These are phyloP conservation scores for Avena insularis DNA, from an alignment of 176 grass and related monocot genomes.

Conservation along the genomic window DNA sequence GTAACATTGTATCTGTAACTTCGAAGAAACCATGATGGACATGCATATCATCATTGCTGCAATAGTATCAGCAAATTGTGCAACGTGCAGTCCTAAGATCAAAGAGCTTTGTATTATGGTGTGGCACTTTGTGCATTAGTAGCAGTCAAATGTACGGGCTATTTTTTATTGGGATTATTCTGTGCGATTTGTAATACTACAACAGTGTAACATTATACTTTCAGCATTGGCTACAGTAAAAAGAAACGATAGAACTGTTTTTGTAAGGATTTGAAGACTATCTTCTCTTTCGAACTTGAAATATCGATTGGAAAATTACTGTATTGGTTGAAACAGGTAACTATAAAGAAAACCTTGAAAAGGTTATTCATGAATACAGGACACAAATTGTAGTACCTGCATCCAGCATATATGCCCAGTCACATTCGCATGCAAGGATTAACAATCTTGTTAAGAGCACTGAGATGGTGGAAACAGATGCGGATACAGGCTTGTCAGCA, in stretches of 20 bases:
- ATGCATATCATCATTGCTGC: slow-evolving; percentile 30
- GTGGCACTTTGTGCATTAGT: not conserved
- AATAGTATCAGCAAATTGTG: not conserved
- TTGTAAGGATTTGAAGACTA: not conserved
- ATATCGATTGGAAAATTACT: not conserved
- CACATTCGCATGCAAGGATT: not conserved
- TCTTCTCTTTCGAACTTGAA: not conserved
- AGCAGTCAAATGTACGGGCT: not conserved
- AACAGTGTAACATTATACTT: not conserved
- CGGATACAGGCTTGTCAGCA: too few species aligned
- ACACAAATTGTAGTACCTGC: not conserved
- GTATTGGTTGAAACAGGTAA: not conserved
- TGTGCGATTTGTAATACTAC: not conserved
- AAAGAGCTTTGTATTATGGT: slow-evolving; percentile 1
- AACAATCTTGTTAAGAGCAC: too few species aligned
- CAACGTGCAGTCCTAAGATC: not conserved
- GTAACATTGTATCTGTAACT: slow-evolving; percentile 20
- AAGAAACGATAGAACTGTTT: not conserved
- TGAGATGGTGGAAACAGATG: too few species aligned
- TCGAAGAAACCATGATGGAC: not conserved
- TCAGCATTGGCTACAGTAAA: not conserved
- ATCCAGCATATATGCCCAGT: not conserved
- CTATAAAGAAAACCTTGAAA: not conserved
- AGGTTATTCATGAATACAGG: too few species aligned
- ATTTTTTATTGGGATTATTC: not conserved